Base-by-base conservation (phyloP, 108 stramenopile species). In the Schizochytrium sp. region DNA sequence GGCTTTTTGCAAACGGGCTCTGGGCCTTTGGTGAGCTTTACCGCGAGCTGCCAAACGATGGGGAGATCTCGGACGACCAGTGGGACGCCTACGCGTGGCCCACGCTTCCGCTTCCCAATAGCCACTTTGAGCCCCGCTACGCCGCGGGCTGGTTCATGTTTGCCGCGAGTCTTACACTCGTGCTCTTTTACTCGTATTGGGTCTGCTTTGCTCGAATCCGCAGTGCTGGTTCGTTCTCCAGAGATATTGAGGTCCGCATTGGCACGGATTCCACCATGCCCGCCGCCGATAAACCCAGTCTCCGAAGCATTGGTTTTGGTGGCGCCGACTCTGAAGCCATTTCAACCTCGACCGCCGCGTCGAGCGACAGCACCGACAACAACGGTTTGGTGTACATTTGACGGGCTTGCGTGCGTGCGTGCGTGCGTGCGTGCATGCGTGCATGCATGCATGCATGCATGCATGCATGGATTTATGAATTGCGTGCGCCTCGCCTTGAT, bases 1-100 rank as follows among this genome's bases (percentile, higher is more conserved):
- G 76, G 76, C 48, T 83, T 45, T 83, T 83, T 47, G 76, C 76
- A 12, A 83, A 83, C 76, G 76, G 76, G n/a, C 48, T 83, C 45
- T 83, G 76, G 76, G 76, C 76, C 48, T 83, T 53, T 83, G 76
- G 76, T 23, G 76, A 83, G 51, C 45, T 83, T 12, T 47, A 53
- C 76, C 48, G 48, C 4, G 76, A 83, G 51, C 45, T 53, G 1
- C 76, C 76, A 6, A 83, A 83, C 76, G 51, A 53, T 45, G 76
- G 28, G 18, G 48, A 47, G 2, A 83, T 83, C 28, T 25, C 45
- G 14, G 76, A 83, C 25, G 76, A 83, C 19, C 51, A 47, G 76
- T 83, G 76, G 76, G 51, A 47, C 28, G 76, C 76, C 12, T 83
- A 83, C 23, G 76, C 45, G 14, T 83, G 76, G 76, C 76, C 76